Base-by-base conservation (phyloP, 169 alveolate genomes). In the Plasmodium malariae region DNA sequence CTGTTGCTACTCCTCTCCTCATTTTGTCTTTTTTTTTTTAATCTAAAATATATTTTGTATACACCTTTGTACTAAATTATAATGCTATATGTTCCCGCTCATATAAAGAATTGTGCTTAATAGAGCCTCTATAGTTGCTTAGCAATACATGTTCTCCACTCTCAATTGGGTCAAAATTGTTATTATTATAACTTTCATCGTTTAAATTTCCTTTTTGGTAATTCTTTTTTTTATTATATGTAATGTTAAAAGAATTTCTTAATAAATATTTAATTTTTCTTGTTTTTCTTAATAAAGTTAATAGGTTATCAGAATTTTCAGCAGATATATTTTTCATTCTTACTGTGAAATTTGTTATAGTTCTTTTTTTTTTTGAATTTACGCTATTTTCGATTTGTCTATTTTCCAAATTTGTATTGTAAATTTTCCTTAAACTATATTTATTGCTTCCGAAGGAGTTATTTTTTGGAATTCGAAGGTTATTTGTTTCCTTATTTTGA, bases 251-350 rank as follows among this genome's bases (percentile, higher is more conserved):
- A 54, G 68, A 73, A 73, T 73, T 54, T 73, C 72, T 73, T 57
- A 73, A 36, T 48, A 73, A 57, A 73, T 73, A 55, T 28, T 73
- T 73, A 73, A 73, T 55, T 37, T 36, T 57, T 54, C 87, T 73
- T 73, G 87, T 73, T 48, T 73, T 55, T 37, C 87, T 73, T 43
- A 73, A 73, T 40, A 73, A 73, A 57, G 14, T 43, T 40, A 73
- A 48, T 55, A 73, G 54, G 21, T 73, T 62, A 14, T 73, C 87
- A 21, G 87, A 54, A 34, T 51, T 73, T 37, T 73, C 73, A 48
- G 62, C 48, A n/a, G 87, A 14, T 11, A 73, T 24, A 28, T 73
- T 73, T 34, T 73, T 73, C 70, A 73, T 7, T 28, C 55, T 24
- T 73, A 73, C 34, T 30, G 87, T 55, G 59, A 73, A 73, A 54